Percentiles rank a stretch among this genome's conserved stretches.
Conservation (phyloP, 2,329 filamentous ascomycete genomes). For the Penicillium italicum region DNA sequence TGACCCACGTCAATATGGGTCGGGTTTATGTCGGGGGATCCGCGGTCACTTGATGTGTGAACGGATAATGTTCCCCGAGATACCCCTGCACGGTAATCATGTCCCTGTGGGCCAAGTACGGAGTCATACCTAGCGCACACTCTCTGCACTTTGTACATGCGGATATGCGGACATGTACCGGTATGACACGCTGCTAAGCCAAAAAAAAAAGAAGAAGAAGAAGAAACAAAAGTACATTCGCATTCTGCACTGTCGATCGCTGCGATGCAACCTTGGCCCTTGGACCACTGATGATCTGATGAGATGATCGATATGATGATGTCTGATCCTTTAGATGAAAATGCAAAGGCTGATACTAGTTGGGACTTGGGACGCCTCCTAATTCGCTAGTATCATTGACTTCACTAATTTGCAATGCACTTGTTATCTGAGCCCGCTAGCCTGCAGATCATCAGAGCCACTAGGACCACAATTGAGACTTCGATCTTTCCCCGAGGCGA, state of each 20-base stretch:
- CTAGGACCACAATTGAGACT: constrained; percentile 1
- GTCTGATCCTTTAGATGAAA: constrained; percentile 3
- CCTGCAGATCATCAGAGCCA: constrained; percentile 8
- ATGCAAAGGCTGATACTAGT: constrained; percentile 2
- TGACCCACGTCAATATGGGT: constrained; percentile 11
- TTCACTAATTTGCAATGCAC: not conserved
- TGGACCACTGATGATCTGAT: not conserved
- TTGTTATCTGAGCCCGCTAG: not conserved
- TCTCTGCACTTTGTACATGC: not conserved
- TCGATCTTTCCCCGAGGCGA: constrained; percentile 1
- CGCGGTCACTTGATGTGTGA: constrained; percentile 17
- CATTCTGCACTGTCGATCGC: constrained; percentile 12
- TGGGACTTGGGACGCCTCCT: not conserved
- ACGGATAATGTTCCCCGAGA: constrained; percentile 16
- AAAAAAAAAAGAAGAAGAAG: not conserved
- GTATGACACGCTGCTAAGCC: constrained; percentile 4
- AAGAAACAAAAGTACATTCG: constrained; percentile 3
- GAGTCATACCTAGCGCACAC: not conserved
- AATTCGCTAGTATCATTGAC: not conserved
- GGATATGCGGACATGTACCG: not conserved
- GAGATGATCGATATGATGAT: not conserved
- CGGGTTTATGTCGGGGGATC: constrained; percentile 16
- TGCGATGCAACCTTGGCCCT: not conserved
- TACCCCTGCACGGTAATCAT: constrained; percentile 7
- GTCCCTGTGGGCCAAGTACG: not conserved